Conservation (phyloP, 495 filamentous ascomycete genomes). For the Penicillium pancosmium region DNA sequence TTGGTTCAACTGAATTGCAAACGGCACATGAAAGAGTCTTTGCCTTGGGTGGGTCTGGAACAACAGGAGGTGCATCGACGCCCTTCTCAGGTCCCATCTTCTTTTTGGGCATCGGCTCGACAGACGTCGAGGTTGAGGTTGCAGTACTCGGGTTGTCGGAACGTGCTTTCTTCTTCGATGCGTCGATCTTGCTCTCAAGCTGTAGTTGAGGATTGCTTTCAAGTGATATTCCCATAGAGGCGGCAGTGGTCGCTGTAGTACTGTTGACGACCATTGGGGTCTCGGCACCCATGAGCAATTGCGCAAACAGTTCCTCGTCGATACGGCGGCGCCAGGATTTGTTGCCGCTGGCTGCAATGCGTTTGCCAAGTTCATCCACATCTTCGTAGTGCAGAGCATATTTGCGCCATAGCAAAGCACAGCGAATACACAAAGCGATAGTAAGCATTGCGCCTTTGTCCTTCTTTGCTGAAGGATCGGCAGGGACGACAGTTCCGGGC, state of each 20-base stretch:
- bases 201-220: constrained; percentile 44
- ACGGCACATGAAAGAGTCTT: constrained; percentile 82
- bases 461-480: constrained; percentile 65
- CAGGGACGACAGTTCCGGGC: constrained; percentile 70
- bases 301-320: constrained; percentile 88
- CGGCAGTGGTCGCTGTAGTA: constrained; percentile 48
- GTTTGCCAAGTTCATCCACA: constrained; percentile 90
- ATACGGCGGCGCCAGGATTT: constrained; percentile 84
- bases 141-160: constrained; percentile 52
- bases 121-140: constrained; percentile 48
- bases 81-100: constrained; percentile 57
- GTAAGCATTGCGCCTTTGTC: constrained; percentile 79
- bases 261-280: constrained; percentile 50
- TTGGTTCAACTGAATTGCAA: constrained; percentile 72
- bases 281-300: constrained; percentile 64
- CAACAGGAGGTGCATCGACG: constrained; percentile 58
- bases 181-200: constrained; percentile 44
- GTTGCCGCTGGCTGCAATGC: constrained; percentile 78
- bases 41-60: constrained; percentile 73
- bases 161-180: constrained; percentile 64
- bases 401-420: constrained; percentile 88
- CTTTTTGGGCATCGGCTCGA: constrained; percentile 61
- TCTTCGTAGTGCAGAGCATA: constrained; percentile 97
- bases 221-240: constrained; percentile 45
- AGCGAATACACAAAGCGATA: constrained; percentile 84